Base-by-base conservation (phyloP, 441 rosid genomes). In the Aleurites moluccanus region DNA sequence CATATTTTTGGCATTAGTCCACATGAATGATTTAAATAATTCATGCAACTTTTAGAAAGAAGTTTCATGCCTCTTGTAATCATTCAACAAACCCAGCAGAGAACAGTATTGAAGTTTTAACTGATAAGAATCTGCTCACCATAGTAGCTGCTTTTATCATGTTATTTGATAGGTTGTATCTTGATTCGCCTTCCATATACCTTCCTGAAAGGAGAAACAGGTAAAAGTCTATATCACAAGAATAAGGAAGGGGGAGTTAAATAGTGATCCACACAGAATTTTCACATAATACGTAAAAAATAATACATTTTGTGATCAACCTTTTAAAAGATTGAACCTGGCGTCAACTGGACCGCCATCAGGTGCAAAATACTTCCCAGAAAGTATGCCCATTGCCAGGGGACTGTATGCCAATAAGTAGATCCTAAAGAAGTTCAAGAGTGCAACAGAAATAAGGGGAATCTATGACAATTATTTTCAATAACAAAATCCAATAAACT, bases 311-410 rank as follows among this genome's bases (percentile, higher is more conserved):
- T 7, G 47, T 47, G 63, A 56, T 70, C 71, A 62, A 86, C 91
- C 88, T 85, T 79, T 83, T 59, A 87, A 88, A 55, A 87, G 84
- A 84, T 87, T 90, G 74, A 87, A 80, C 64, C 91, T 87, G 47
- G 90, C 85, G 77, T 85, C 87, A 0, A 40, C 62, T n/a, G 91
- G 88, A 66, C 78, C 86, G 16, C 87, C 81, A 65, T 86, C 86
- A 45, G 84, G 70, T 27, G 77, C 74, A 79, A 85, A 84, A 80
- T 89, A 89, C 77, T 89, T 90, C 70, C 89, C 94, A 73, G 94
- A 86, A 70, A 88, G 89, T 76, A 88, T 85, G 60, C 91, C 92
- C 91, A 90, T 90, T 14, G 87, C 94, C 64, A 90, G 77, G 49
- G 90, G 94, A 50, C 90, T 90, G 79, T 86, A 90, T 33, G 87